Percentiles rank a stretch among this genome's conserved stretches.
These are phyloP conservation scores for Sorghum bicolor DNA, from an alignment of 176 grass and related monocot genomes.

Conservation along the genomic window Sorghum_bicolor_NCBIv3 NC_012873.2:1651001-1651500, in stretches of 20 bases:
- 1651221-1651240: background rate
- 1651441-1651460: slow-evolving; percentile 70
- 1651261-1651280: background rate
- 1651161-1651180: background rate
- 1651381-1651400: slow-evolving; percentile 96
- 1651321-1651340: background rate
- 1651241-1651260: background rate
- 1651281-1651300: background rate
- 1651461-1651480: slow-evolving; percentile 72
- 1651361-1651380: slow-evolving; percentile 84
- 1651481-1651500: slow-evolving; percentile 58
- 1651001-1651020: too few relatives aligned
- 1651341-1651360: background rate
- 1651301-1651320: background rate
- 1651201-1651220: background rate
- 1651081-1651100: too few relatives aligned
- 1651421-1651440: slow-evolving; percentile 77
- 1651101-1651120: too few relatives aligned
- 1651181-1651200: too few relatives aligned
- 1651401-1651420: slow-evolving; percentile 68
- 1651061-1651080: too few relatives aligned
- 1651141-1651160: background rate
- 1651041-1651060: too few relatives aligned
- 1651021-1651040: too few relatives aligned
- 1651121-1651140: too few relatives aligned